Evolutionary conservation across 73 alveolate genomes (phyloP), one percentile per base, ranked within the genome.

Genomic region (Paramecium sexaurelia): DNA sequence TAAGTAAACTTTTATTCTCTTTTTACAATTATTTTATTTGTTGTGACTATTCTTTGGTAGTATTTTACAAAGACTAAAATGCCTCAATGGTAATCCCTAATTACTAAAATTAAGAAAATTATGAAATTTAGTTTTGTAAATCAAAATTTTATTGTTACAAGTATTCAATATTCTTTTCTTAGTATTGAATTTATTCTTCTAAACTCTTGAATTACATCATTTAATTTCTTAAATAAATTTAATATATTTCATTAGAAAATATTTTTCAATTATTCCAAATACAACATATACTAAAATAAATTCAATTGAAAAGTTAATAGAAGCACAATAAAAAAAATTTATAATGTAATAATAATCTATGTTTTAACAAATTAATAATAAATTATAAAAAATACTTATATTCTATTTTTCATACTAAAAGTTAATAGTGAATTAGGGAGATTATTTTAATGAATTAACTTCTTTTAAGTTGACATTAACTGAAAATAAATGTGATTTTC

Each of bases 91-190:
- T 73, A 33, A 73, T 39, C 4, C 87, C 87, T 73, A 27, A 36
- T 19, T 22, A n/a, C 35, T 27, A 36, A 19, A 73, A 39, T 73
- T 73, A 36, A 13, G 55, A 11, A 17, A n/a, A 73, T 39, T 73
- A 35, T 0, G 36, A 27, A 5, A 73, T 33, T 19, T 73, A n/a
- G 43, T 73, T 73, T 73, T 73, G 87, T 2, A 73, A 17, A 39
- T 73, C 87, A 73, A 36, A 73, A 17, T 36, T 73, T 73, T 73
- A 36, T 33, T 73, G 87, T 73, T 73, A 73, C 36, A 73, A 39
- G 6, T 33, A 73, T 37, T 73, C 87, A 27, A 73, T 36, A 24
- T 73, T 73, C 57, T 73, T 33, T 39, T 73, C 87, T 32, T 61
- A 4, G 26, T 61, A 61, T 61, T 61, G 43, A 11, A 61, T 61